phyloP scores from a whole-genome alignment of 805 yeast species.

The Candida xyloterini region DNA sequence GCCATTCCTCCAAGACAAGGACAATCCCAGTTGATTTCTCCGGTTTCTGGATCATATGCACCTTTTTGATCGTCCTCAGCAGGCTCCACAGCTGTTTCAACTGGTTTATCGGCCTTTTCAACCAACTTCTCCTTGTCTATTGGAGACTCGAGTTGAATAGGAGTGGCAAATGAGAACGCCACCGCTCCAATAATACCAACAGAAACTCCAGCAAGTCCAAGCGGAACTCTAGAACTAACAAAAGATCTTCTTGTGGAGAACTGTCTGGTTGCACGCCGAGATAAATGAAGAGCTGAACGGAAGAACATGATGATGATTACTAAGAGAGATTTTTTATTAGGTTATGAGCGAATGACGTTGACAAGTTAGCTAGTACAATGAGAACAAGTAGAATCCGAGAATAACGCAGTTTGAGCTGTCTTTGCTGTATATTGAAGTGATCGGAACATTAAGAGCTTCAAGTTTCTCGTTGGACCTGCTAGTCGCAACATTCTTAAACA shows the following conservation, averaged over 20 bases:
- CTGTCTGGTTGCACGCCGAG: conserved; percentile 4
- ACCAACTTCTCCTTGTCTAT: conserved; percentile 11
- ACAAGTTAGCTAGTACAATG: not conserved
- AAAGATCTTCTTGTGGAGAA: not conserved
- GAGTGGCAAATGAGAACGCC: conserved; percentile 4
- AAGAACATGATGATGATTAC: conserved; percentile 3
- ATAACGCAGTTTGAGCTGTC: too few species aligned
- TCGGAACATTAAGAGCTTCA: too few species aligned
- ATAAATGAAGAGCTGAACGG: conserved; percentile 4
- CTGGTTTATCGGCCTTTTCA: conserved; percentile 21
- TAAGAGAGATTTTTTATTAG: conserved; percentile 4
- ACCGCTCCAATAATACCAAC: conserved; percentile 3
- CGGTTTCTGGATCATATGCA: conserved; percentile 94
- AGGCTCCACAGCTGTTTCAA: conserved; percentile 12
- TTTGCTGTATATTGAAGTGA: too few species aligned
- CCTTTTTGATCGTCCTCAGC: conserved; percentile 48
- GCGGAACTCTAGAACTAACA: not conserved
- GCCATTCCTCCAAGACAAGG: conserved; percentile 99
- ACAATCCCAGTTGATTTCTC: conserved; percentile 99
- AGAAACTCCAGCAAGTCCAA: conserved; percentile 1
- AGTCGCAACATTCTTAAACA: conserved; percentile 38
- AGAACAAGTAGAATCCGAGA: too few species aligned
- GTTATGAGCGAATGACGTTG: conserved; percentile 6
- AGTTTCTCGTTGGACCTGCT: not conserved
- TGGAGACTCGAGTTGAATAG: conserved; percentile 15